Conservation (phyloP, 2,329 filamentous ascomycete species). For the Aotearoamyces nothofagi region DNA sequence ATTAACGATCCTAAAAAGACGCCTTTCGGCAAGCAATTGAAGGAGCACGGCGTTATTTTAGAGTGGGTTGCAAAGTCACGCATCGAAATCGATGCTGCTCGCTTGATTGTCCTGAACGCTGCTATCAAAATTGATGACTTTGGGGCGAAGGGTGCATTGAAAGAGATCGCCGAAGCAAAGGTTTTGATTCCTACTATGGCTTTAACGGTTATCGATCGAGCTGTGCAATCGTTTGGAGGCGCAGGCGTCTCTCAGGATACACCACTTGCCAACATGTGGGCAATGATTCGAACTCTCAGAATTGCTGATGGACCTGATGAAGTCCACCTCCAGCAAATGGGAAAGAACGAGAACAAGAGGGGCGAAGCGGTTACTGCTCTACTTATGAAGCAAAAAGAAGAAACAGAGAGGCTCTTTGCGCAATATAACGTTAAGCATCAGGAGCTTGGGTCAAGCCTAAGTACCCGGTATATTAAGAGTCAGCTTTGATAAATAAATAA, state of each 20-base stretch:
- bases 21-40: constrained; percentile 71
- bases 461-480: no score
- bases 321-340: constrained; percentile 70
- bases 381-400: constrained; percentile 40
- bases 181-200: constrained; percentile 68
- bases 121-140: constrained; percentile 81
- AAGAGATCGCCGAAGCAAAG: constrained; percentile 87
- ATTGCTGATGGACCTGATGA: constrained; percentile 88
- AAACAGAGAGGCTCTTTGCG: constrained; percentile 49
- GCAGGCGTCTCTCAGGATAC: constrained; percentile 86
- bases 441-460: no score
- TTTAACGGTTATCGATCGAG: constrained; percentile 74
- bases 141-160: constrained; percentile 71
- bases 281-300: constrained; percentile 59
- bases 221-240: constrained; percentile 80
- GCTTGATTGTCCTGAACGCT: constrained; percentile 78
- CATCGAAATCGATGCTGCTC: constrained; percentile 80
- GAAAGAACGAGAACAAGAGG: constrained; percentile 58
- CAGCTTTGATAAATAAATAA: no score
- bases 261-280: constrained; percentile 72
- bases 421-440: constrained; percentile 39
- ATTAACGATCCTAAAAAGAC: constrained; percentile 81
- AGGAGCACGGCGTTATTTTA: constrained; percentile 78
- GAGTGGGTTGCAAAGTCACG: constrained; percentile 83
- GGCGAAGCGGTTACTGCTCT: constrained; percentile 20